Base-by-base conservation (phyloP, 2,329 filamentous ascomycete species). In the Fusarium illudens region DNA sequence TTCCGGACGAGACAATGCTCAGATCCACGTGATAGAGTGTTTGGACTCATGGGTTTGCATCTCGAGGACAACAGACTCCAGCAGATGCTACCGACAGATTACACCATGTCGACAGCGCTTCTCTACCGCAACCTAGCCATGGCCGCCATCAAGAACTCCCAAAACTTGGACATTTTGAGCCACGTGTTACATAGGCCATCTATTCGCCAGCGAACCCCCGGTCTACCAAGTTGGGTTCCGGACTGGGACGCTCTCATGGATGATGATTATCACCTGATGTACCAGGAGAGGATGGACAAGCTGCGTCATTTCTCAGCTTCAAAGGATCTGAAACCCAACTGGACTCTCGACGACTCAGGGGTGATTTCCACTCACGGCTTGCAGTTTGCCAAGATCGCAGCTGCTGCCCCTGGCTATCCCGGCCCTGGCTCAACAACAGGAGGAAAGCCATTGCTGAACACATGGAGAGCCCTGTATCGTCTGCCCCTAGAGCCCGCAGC, bases 231-330 rank as follows among this genome's bases (percentile, higher is more conserved):
- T 27, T 51, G 62, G 58, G 54, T 55, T 33, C 58, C 58, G 9
- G 62, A 62, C 22, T 58, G 55, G 58, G 52, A 56, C 15, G 58
- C 58, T n/a, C 33, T 33, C 8, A 49, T 64, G 32, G 32, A 64
- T 8, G 62, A 54, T 3, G 17, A 33, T 10, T 49, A 57, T 48
- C 58, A 64, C 20, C 33, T 62, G 3, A 34, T 62, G 8, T 56
- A 60, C 6, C 34, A 32, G 19, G 44, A 37, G 17, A 51, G 51
- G 4, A 54, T 46, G 12, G 48, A 34, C 22, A 11, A 46, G 4
- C n/a, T 64, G 30, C 36, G 46, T 4, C 51, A 55, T 4, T 55
- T 32, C 42, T 30, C 25, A 9, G 44, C 57, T 20, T 53, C 57
- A 4, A 32, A 12, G 7, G 50, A 37, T 7, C 34, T 60, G 12